Base-by-base conservation (phyloP, 129 eudicot genomes). In the Centrapalus pauciflorus region DNA sequence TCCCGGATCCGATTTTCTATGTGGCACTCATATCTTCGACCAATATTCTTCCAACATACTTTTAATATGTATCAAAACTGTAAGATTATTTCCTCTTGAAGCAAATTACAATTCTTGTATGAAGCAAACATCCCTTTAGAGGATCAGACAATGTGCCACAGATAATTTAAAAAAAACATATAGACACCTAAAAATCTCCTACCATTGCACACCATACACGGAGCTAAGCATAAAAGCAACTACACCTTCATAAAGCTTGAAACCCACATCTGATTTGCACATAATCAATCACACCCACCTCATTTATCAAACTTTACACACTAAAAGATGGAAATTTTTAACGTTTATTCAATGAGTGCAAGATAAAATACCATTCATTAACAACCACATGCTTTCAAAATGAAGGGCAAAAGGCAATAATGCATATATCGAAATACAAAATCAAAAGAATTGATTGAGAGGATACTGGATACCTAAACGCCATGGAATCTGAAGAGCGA, bases 391-490 rank as follows among this genome's bases (percentile, higher is more conserved):
- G n/a, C n/a, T n/a, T n/a, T n/a, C n/a, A n/a, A n/a, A n/a, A n/a
- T 49, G 19, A 75, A 55, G 55, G n/a, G 43, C 43, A 37, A 21
- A 49, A 55, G 19, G 61, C 46, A 57, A 66, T 34, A 60, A 34
- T n/a, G 70, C 55, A 64, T 29, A 17, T 11, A 48, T 12, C 3
- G 16, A 35, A 50, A 61, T 3, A n/a, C 3, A 29, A 40, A 40
- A 29, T 28, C 21, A 55, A 10, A 52, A 75, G 10, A 16, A 38
- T 35, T 28, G 11, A 61, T 14, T 49, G 37, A 46, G n/a, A n/a
- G n/a, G n/a, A n/a, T n/a, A n/a, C n/a, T n/a, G 32, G 56, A 38
- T 74, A 86, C 95, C 97, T 83, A 74, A 67, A 65, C 32, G 84
- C 45, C 79, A 69, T 45, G 50, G 88, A 69, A 73, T 86, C 90